These are phyloP conservation scores for Hordeum marinum DNA, from an alignment of 176 grass and related monocot species.

Conservation along the genomic window DNA sequence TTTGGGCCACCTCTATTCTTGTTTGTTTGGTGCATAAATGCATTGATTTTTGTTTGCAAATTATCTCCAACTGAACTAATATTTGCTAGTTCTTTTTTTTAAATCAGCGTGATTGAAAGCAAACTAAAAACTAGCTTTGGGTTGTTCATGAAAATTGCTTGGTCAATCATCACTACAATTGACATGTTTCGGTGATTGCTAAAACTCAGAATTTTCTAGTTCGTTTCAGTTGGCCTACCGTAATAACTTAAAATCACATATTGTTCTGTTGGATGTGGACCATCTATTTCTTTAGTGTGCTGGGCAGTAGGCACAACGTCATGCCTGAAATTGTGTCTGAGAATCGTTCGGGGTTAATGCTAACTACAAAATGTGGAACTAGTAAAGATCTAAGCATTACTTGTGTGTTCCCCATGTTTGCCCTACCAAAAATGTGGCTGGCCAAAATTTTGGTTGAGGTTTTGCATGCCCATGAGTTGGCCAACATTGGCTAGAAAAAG, in stretches of 20 bases:
- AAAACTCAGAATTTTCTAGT: neutral
- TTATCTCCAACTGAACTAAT: neutral
- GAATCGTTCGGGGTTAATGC: neutral
- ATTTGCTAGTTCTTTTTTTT: neutral
- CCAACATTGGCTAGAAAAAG: too few relatives aligned
- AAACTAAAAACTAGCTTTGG: neutral
- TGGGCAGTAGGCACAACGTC: neutral
- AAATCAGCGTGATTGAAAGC: neutral
- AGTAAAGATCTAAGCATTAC: neutral
- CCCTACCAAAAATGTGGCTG: too few relatives aligned
- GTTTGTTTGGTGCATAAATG: neutral
- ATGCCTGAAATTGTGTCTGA: neutral
- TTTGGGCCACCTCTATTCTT: neutral
- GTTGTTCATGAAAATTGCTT: neutral
- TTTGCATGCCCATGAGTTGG: too few relatives aligned
- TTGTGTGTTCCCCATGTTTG: neutral
- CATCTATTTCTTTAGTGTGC: neutral
- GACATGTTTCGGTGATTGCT: neutral
- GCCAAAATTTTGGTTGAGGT: too few relatives aligned
- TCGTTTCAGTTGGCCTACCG: neutral
- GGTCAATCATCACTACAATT: neutral
- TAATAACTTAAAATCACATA: neutral
- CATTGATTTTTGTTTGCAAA: neutral
- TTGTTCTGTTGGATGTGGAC: neutral
- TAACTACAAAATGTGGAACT: neutral